phyloP scores from a whole-genome alignment of 2,329 filamentous ascomycete species.

The Xylariaceae sp. region DNA sequence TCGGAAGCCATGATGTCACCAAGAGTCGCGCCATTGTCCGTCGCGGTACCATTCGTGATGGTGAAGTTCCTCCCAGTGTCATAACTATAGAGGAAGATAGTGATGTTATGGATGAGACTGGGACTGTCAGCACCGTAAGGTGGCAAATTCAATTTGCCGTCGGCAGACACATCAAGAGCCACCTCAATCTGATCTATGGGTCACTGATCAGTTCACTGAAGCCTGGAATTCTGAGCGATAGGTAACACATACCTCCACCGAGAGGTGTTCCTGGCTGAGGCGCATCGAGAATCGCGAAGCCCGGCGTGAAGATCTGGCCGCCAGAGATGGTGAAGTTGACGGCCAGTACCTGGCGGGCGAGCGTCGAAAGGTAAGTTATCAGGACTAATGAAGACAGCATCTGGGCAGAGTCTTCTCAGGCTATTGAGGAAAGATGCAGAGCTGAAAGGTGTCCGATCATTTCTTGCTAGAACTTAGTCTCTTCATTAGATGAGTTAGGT shows the following conservation, averaged over 20 bases:
- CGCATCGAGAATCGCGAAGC: conserved; percentile 62
- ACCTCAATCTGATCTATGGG: conserved; percentile 53
- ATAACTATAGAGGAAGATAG: conserved; percentile 63
- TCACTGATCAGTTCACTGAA: conserved; percentile 7
- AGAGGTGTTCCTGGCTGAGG: conserved; percentile 61
- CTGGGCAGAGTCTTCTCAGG: no score
- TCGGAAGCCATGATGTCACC: conserved; percentile 62
- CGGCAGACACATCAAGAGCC: conserved; percentile 62
- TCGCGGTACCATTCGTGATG: conserved; percentile 58
- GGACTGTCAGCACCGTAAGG: conserved; percentile 49
- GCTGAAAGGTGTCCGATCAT: not conserved
- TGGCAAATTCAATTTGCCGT: conserved; percentile 59
- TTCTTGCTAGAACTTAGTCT: not conserved
- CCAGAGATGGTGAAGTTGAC: conserved; percentile 54
- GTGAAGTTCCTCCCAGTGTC: conserved; percentile 62
- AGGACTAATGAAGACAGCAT: not conserved
- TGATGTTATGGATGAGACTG: conserved; percentile 59
- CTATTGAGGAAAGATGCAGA: not conserved
- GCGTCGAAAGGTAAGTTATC: not conserved
- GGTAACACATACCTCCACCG: conserved; percentile 50
- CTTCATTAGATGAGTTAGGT: not conserved
- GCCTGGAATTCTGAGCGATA: not conserved
- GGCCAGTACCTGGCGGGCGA: conserved; percentile 16
- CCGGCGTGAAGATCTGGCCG: conserved; percentile 67
- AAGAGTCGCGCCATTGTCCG: conserved; percentile 47